Evolutionary conservation across 1,284 basidiomycete species (phyloP), one percentile per base, ranked within the genome.

Genomic region (Papiliotrema fonsecae): DNA sequence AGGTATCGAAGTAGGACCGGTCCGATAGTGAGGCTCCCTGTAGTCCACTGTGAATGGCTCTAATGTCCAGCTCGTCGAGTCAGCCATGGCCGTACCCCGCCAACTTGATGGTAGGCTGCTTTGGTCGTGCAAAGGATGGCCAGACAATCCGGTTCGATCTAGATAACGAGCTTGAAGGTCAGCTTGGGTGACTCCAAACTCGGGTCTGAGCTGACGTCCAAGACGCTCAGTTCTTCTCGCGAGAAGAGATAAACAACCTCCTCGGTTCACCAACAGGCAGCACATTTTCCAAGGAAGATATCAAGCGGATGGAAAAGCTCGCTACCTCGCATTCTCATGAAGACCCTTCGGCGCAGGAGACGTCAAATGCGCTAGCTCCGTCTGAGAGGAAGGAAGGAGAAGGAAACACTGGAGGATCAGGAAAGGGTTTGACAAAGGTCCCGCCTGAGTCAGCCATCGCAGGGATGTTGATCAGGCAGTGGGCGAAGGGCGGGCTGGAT

Each of bases 151-250:
- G 90, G 11, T 77, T 81, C 11, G 93, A 97, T 72, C 79, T 98
- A 14, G 94, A 97, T 67, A 94, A 96, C 61, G 94, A 98, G 76
- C 81, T 98, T n/a, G 85, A 87, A 67, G 87, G 88, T 86, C n/a
- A n/a, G 57, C 45, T 80, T 71, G 11, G 25, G 22, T 32, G 14
- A 31, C 40, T 35, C 16, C 16, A 19, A 37, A 36, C 19, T 35
- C n/a, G 24, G 35, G 50, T 31, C 27, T 38, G n/a, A 6, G 10
- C 36, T 24, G 19, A 32, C 9, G 30, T 21, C 40, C 11, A 57
- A 89, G 91, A 97, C 64, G 92, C 90, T 0, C 80, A 81, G 49
- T 98, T 88, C 85, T 97, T 85, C 73, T 84, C 85, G 7, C 82
- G 87, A 26, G 83, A 91, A 60, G 77, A 91, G 22, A 72, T 83